phyloP scores from a whole-genome alignment of 2,329 filamentous ascomycete species.

The Aureobasidium uvarum region DNA sequence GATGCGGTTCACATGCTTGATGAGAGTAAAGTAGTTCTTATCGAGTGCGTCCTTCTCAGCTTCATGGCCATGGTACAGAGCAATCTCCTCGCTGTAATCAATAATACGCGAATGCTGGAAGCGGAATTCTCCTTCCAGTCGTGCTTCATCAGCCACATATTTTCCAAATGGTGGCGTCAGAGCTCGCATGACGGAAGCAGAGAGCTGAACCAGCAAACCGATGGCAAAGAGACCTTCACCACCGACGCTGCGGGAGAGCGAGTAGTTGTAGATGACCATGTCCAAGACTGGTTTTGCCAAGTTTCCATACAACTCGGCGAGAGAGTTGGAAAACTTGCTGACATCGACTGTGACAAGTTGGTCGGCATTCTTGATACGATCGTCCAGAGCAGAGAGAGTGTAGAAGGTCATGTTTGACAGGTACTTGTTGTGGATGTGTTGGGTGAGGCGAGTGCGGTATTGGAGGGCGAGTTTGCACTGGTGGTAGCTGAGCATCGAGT shows the following conservation, averaged over 20 bases:
- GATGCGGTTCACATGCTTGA: conserved; percentile 98
- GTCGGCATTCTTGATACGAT: conserved; percentile 97
- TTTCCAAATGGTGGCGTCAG: conserved; percentile 95
- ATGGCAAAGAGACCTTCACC: conserved; percentile 95
- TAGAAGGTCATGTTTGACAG: conserved; percentile 98
- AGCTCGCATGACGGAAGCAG: conserved; percentile 87
- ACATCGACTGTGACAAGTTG: conserved; percentile 97
- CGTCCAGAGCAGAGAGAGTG: conserved; percentile 88
- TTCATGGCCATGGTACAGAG: conserved; percentile 85
- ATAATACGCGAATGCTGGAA: conserved; percentile 94
- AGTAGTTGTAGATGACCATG: conserved; percentile 96
- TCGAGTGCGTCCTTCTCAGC: conserved; percentile 95
- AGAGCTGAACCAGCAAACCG: conserved; percentile 89
- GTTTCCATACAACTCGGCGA: conserved; percentile 95
- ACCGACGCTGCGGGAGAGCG: conserved; percentile 89
- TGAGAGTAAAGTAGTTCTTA: conserved; percentile 97
- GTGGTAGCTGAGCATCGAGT: conserved; percentile 98
- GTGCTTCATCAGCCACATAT: conserved; percentile 94
- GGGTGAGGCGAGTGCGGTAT: conserved; percentile 90
- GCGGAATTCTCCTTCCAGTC: conserved; percentile 91
- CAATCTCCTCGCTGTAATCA: conserved; percentile 93
- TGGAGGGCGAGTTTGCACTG: conserved; percentile 91
- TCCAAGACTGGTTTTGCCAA: conserved; percentile 91
- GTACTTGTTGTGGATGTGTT: conserved; percentile 92
- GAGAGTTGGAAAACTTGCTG: conserved; percentile 89